Conservation (phyloP, 805 yeast genomes). For the Lipomyces chichibuensis region DNA sequence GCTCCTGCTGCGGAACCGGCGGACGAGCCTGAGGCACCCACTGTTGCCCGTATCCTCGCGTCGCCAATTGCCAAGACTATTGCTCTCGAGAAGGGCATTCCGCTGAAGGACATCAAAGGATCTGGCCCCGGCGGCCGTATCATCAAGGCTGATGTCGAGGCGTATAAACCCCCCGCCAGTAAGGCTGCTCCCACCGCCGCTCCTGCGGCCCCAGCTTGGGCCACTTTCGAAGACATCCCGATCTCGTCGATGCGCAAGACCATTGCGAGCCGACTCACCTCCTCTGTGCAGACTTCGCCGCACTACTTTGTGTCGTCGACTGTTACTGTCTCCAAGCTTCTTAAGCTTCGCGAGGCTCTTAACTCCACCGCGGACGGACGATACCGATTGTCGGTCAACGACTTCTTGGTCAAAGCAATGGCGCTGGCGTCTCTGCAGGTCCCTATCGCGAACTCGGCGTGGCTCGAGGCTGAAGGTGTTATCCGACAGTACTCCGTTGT, state of each 20-base stretch:
- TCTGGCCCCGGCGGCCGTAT: conserved; percentile 96
- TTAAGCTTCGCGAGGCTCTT: conserved; percentile 88
- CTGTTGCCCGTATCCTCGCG: conserved; percentile 78
- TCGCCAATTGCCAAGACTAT: conserved; percentile 93
- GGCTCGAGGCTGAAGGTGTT: conserved; percentile 86
- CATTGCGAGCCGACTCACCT: conserved; percentile 83
- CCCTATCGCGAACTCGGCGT: conserved; percentile 91
- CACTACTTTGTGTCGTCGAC: conserved; percentile 88
- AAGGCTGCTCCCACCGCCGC: conserved; percentile 47
- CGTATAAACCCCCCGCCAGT: conserved; percentile 53
- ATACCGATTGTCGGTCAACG: conserved; percentile 91
- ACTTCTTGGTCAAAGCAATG: conserved; percentile 89
- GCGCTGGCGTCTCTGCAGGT: conserved; percentile 87
- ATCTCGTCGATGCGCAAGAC: conserved; percentile 90
- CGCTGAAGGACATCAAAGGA: conserved; percentile 83
- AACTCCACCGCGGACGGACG: conserved; percentile 83
- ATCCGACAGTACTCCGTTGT: conserved; percentile 90
- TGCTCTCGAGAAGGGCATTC: conserved; percentile 89
- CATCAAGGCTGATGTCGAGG: conserved; percentile 86
- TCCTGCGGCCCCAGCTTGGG: conserved; percentile 48
- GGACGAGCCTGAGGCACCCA: conserved; percentile 34
- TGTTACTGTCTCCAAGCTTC: conserved; percentile 82
- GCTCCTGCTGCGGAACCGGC: conserved; percentile 45
- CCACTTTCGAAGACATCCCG: conserved; percentile 78
- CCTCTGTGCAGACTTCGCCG: conserved; percentile 86